Percentiles rank a stretch among this genome's conserved stretches.
Conservation (phyloP, 1,139 yeast genomes). For the Debaryomyces sp. region DNA sequence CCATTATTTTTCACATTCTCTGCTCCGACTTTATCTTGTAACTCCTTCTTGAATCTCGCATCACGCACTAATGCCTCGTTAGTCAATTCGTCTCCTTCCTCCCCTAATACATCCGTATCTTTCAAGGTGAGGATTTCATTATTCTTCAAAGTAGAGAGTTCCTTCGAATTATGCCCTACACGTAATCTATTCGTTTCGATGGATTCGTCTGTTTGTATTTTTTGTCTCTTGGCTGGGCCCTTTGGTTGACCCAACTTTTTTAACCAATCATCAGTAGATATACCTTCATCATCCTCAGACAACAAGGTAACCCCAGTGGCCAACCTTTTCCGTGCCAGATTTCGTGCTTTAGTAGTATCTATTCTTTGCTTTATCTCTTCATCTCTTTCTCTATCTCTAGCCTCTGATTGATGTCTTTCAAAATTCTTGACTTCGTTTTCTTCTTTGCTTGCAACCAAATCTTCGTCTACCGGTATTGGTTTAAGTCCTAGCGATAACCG, state of each 20-base stretch:
- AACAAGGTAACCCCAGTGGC: conserved; percentile 21
- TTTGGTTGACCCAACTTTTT: conserved; percentile 9
- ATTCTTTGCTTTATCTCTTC: conserved; percentile 17
- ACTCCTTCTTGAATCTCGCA: conserved; percentile 25
- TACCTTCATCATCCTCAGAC: conserved; percentile 22
- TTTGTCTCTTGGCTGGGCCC: conserved; percentile 11
- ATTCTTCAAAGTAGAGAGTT: conserved; percentile 37
- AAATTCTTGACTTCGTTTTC: conserved; percentile 16
- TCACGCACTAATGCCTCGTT: conserved; percentile 42
- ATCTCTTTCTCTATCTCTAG: conserved; percentile 12
- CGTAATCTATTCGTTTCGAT: conserved; percentile 22
- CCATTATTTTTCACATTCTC: conserved; percentile 31
- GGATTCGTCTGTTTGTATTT: background rate
- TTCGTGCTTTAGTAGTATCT: conserved; percentile 21
- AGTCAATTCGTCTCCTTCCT: conserved; percentile 47
- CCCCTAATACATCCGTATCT: conserved; percentile 57
- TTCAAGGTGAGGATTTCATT: conserved; percentile 66
- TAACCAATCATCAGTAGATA: conserved; percentile 29
- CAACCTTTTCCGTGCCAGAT: conserved; percentile 21
- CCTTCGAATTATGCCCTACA: conserved; percentile 49
- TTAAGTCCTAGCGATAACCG: conserved; percentile 52
- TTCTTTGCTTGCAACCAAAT: background rate
- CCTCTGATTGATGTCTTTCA: conserved; percentile 16
- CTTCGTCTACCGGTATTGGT: conserved; percentile 34
- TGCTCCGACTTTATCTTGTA: conserved; percentile 26